Conservation (phyloP, 768 basidiomycete genomes). For the Xerocomus brunneocitrinus region DNA sequence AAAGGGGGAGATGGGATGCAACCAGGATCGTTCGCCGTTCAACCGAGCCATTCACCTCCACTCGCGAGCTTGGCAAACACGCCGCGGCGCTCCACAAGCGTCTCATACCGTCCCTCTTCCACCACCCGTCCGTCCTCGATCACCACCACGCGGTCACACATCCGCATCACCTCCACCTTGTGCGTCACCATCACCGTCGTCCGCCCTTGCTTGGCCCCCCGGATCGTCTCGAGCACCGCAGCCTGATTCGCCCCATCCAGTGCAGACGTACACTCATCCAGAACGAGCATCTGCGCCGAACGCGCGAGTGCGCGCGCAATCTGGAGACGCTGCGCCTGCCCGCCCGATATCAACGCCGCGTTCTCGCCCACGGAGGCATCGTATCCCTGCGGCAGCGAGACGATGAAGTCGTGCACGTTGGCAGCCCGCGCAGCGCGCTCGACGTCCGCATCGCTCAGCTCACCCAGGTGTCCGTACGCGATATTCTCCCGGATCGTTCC, state of each 20-base stretch:
- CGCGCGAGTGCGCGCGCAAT: conserved; percentile 89
- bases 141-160: conserved; percentile 87
- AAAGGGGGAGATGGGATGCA: not conserved
- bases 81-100: conserved; percentile 61
- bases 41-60: conserved; percentile 64
- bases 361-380: conserved; percentile 88
- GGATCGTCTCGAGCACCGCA: conserved; percentile 75
- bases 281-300: conserved; percentile 65
- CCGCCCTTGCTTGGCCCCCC: conserved; percentile 54
- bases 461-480: conserved; percentile 55
- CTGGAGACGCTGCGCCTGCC: conserved; percentile 89
- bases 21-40: not conserved
- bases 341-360: conserved; percentile 86
- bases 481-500: conserved; percentile 86
- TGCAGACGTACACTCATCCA: conserved; percentile 96
- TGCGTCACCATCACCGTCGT: conserved; percentile 94
- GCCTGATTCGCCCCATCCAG: conserved; percentile 82
- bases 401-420: conserved; percentile 84
- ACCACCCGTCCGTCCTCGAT: conserved; percentile 71
- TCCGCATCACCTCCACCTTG: conserved; percentile 83
- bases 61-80: conserved; percentile 73
- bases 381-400: conserved; percentile 76
- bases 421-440: conserved; percentile 70
- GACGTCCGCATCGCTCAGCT: conserved; percentile 53
- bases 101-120: conserved; percentile 75